Base-by-base conservation (phyloP, 805 yeast species). In the Yamadazyma olivae region DNA sequence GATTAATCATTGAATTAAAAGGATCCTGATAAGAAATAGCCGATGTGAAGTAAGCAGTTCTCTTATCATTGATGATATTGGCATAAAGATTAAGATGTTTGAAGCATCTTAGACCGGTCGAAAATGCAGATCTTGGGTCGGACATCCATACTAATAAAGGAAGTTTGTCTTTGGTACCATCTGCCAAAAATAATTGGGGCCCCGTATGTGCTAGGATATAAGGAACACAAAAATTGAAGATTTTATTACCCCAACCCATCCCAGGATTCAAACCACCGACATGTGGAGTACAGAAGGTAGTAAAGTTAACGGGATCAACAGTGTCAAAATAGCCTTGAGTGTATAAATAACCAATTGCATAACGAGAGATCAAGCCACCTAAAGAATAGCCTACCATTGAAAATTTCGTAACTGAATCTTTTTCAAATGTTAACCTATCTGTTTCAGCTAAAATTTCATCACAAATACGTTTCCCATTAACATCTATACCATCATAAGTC, bases 401-500 rank as follows among this genome's bases (percentile, higher is more conserved):
- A 35, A 67, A 51, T 37, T 62, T 63, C 13, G 55, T 49, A 14
- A 67, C 70, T 12, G 41, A 46, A 30, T 30, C 42, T 13, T 40
- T 41, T 3, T 45, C 44, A 5, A 17, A 17, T 3, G 30, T 17
- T 8, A 44, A 29, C 4, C 35, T 23, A 3, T 18, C 16, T 3
- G 57, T 51, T 38, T 56, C 51, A 4, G 36, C 47, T 16, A 45
- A 26, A 32, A 88, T 79, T 57, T 88, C 95, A 35, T 72, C 72
- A 1, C 83, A 79, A 6, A 85, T 82, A 16, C 95, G 65, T 33
- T 78, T 67, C 1, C 95, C 95, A 51, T 93, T 86, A 18, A 86
- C 78, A 46, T 87, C 95, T 16, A 87, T 78, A 2, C 96, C 96
- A 52, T 88, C 96, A 48, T 86, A 81, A 2, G 95, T 88, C 50